A percentile compares a stretch with the other conserved stretches of the same genome.
Conservation (phyloP, 208 protist species). For the Novymonas esmeraldas region DNA sequence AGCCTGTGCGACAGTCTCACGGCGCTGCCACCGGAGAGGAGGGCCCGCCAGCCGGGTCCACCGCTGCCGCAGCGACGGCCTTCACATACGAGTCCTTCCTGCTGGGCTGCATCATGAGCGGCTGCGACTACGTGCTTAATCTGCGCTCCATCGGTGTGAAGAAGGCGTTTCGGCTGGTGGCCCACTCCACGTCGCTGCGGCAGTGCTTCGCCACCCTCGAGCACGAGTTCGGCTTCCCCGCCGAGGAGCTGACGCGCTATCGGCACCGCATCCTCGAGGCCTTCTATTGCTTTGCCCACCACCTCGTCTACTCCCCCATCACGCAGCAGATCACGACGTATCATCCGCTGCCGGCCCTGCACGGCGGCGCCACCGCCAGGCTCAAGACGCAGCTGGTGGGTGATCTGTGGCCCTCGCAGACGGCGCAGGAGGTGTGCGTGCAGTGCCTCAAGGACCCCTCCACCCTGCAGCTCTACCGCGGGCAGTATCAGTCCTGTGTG, state of each 20-base stretch:
- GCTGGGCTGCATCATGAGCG: conserved; percentile 95
- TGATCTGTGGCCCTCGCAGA: conserved; percentile 33
- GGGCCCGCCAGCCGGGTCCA: background rate
- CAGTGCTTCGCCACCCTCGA: conserved; percentile 52
- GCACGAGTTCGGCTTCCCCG: conserved; percentile 54
- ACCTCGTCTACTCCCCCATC: conserved; percentile 88
- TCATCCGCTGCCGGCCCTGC: conserved; percentile 46
- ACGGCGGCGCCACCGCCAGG: background rate
- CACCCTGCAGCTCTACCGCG: conserved; percentile 57
- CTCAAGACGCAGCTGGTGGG: conserved; percentile 67
- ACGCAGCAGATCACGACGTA: conserved; percentile 42
- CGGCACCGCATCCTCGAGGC: conserved; percentile 52
- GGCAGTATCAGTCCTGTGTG: conserved; percentile 49
- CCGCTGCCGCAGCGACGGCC: conserved; percentile 1
- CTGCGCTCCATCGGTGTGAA: conserved; percentile 93
- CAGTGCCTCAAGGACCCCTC: conserved; percentile 66
- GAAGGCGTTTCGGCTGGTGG: conserved; percentile 90
- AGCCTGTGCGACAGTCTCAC: conserved; percentile 1
- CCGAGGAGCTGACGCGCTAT: conserved; percentile 71
- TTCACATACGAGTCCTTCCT: conserved; percentile 90
- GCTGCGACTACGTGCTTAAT: conserved; percentile 97
- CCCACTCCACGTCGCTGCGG: conserved; percentile 45
- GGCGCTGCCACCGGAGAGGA: background rate
- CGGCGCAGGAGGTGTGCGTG: conserved; percentile 63
- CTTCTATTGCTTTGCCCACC: conserved; percentile 89